phyloP scores from a whole-genome alignment of 768 basidiomycete genomes.

The Mycena maculata region DNA sequence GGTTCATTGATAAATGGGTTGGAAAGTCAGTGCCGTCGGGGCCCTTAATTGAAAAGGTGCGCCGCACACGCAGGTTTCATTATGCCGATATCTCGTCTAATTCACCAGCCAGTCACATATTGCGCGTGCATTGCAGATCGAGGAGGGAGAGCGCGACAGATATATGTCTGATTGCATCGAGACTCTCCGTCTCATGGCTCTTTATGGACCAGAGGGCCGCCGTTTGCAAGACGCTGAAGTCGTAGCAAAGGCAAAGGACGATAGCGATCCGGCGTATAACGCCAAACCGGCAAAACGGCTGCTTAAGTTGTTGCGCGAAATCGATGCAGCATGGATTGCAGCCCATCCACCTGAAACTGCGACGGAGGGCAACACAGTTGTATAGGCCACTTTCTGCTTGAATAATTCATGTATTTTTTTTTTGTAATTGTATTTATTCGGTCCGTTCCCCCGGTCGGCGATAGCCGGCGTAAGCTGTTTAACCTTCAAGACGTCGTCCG shows the following conservation, averaged over 20 bases:
- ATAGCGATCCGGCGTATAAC: slow-evolving; percentile 50
- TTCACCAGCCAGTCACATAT: slow-evolving; percentile 60
- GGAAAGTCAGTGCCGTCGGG: slow-evolving; percentile 56
- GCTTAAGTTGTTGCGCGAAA: slow-evolving; percentile 58
- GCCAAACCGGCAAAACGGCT: slow-evolving; percentile 62
- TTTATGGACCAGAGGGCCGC: slow-evolving; percentile 69
- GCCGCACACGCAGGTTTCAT: slow-evolving; percentile 23
- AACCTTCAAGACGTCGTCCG: slow-evolving; percentile 17
- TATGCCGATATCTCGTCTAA: slow-evolving; percentile 3
- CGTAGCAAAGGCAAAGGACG: slow-evolving; percentile 62
- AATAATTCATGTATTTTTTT: neutral
- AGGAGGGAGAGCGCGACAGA: slow-evolving; percentile 40
- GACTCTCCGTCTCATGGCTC: slow-evolving; percentile 59
- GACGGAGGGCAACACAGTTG: too few species aligned
- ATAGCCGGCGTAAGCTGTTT: too few species aligned
- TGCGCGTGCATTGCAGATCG: slow-evolving; percentile 60
- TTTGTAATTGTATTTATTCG: neutral
- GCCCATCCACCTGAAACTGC: slow-evolving; percentile 6
- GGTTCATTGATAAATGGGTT: slow-evolving; percentile 58
- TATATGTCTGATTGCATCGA: slow-evolving; percentile 64
- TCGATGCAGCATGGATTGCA: slow-evolving; percentile 49
- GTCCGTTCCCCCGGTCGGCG: neutral
- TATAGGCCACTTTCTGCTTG: neutral
- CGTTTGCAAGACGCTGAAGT: slow-evolving; percentile 62
- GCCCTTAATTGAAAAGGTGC: slow-evolving; percentile 61